Conservation (phyloP, 2,329 filamentous ascomycete genomes). For the Aureobasidium mangrovei region DNA sequence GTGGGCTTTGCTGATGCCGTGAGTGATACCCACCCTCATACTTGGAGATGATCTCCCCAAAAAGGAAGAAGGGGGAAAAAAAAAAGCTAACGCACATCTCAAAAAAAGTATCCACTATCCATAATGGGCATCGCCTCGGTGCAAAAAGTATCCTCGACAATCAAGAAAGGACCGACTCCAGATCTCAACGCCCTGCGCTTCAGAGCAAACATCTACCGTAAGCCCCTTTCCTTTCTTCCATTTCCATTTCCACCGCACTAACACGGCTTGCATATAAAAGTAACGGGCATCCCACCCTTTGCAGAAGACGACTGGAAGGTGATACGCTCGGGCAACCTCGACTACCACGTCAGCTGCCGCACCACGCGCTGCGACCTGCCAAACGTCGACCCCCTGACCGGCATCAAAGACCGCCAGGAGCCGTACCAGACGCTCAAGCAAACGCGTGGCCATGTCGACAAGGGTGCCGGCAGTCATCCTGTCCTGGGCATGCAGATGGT, state of each 20-base stretch:
- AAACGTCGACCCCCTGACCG: conserved; percentile 57
- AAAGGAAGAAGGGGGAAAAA: neutral
- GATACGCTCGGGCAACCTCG: conserved; percentile 42
- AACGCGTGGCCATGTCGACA: conserved; percentile 22
- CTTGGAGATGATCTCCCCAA: neutral
- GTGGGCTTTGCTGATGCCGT: conserved; percentile 64
- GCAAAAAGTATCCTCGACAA: conserved; percentile 45
- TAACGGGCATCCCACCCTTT: conserved; percentile 55
- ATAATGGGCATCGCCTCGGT: conserved; percentile 58
- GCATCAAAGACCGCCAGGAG: conserved; percentile 31
- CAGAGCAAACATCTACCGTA: conserved; percentile 62
- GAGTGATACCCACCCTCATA: conserved; percentile 24
- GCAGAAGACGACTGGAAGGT: conserved; percentile 63
- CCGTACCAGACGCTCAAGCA: conserved; percentile 24
- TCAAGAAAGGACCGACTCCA: conserved; percentile 9
- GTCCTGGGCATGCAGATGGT: conserved; percentile 27
- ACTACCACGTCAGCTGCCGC: conserved; percentile 50
- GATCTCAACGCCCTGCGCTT: conserved; percentile 56
- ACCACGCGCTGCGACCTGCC: conserved; percentile 63
- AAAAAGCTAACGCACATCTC: conserved; percentile 28
- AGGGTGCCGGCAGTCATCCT: conserved; percentile 25
- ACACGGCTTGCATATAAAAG: conserved; percentile 25
- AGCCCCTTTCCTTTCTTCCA: conserved; percentile 19
- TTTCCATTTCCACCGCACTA: neutral
- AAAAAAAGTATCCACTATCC: conserved; percentile 52